Base-by-base conservation (phyloP, 2,329 filamentous ascomycete species). In the Aspergillus phoenicis region DNA sequence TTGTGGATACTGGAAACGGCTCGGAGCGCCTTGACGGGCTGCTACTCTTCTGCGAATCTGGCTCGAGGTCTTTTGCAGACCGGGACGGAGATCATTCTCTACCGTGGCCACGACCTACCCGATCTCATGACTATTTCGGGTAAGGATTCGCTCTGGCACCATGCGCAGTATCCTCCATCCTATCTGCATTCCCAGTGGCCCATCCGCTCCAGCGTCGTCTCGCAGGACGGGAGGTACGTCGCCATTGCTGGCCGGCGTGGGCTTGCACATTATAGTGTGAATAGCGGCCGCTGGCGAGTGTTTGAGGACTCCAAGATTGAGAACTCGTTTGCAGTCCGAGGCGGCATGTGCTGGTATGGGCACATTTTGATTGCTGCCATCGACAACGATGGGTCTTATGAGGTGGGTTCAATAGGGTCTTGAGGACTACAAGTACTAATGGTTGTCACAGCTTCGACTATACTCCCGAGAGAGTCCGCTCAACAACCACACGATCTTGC, bases 341-440 rank as follows among this genome's bases (percentile, higher is more conserved):
- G 95, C 52, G 95, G 95, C 6, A 97, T 99, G 93, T 98, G 94
- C 74, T 99, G 95, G 95, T 93, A 96, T 73, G 93, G 96, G 67
- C 94, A 99, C 77, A 91, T 98, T 33, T 83, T 99, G 17, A 91
- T 98, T 59, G 93, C 93, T 41, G 93, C 94, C 4, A 89, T 97
- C n/a, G 95, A 99, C 76, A 88, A 87, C 57, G 91, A 90, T 67
- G 86, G 88, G 66, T 88, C 88, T 22, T 93, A 93, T 70, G 90
- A 97, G 80, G 84, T 86, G 76, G 24, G 64, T 57, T 39, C 17
- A 33, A 15, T 10, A 20, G 13, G 1, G 4, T 36, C 26, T 36
- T 7, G n/a, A 6, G 8, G 11, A 2, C 10, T 5, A 10, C 33
- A 15, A 52, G 54, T 28, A 33, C 41, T 15, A 47, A 58, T 41